Conservation (phyloP, 139 green algal genomes). For the Ettlia oleoabundans region DNA sequence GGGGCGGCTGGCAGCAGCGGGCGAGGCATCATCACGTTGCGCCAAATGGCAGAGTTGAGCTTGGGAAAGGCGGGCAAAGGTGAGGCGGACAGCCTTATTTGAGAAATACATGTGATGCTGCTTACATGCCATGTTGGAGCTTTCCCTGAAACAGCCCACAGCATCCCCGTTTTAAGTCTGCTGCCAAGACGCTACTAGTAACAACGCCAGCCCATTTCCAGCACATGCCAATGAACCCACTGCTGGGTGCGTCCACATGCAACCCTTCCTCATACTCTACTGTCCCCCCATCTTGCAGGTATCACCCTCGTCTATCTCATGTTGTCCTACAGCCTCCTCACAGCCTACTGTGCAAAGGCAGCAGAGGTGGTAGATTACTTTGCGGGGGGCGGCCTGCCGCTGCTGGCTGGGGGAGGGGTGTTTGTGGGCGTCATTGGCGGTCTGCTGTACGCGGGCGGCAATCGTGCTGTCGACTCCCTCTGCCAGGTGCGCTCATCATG, state of each 20-base stretch:
- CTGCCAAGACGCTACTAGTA: background rate
- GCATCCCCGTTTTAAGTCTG: background rate
- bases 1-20: background rate
- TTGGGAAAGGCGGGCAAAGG: conserved; percentile 52
- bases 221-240: background rate
- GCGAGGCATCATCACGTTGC: conserved; percentile 57
- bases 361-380: conserved; percentile 41
- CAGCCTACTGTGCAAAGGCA: conserved; percentile 72
- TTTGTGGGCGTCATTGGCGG: conserved; percentile 31
- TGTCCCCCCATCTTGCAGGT: background rate
- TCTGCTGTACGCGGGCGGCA: conserved; percentile 48
- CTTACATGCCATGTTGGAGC: background rate
- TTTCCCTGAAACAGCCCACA: no score
- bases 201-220: background rate
- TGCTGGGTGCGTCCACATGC: background rate
- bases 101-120: background rate
- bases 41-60: conserved; percentile 66
- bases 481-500: no score
- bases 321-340: conserved; percentile 69
- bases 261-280: background rate
- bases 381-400: conserved; percentile 4
- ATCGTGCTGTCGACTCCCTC: conserved; percentile 35
- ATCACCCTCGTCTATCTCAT: conserved; percentile 62
- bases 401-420: background rate
- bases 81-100: background rate